Conservation (phyloP, 257 asterid species). For the Solanum pennellii region DNA sequence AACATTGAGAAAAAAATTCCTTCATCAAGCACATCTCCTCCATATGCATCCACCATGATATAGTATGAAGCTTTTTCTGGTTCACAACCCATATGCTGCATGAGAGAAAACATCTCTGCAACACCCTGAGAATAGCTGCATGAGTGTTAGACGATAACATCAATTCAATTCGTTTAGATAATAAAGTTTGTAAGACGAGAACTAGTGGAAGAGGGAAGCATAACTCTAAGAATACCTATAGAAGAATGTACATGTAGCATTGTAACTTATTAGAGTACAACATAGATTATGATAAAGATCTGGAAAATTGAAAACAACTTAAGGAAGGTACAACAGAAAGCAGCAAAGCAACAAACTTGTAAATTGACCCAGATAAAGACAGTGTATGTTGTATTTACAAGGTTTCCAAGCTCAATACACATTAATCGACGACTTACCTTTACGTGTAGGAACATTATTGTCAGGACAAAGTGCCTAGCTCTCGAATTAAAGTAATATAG, state of each 20-base stretch:
- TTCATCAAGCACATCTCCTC: slow-evolving; percentile 65
- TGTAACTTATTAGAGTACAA: too few relatives aligned
- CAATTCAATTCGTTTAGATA: neutral
- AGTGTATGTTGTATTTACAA: neutral
- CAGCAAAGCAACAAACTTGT: neutral
- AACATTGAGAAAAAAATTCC: slow-evolving; percentile 15
- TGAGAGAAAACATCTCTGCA: slow-evolving; percentile 72
- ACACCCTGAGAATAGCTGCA: slow-evolving; percentile 71
- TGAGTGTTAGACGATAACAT: slow-evolving; percentile 30
- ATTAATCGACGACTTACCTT: slow-evolving; percentile 32
- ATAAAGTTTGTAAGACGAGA: neutral
- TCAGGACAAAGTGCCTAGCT: slow-evolving; percentile 86
- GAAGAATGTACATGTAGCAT: neutral
- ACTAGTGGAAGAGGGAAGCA: neutral
- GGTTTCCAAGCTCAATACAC: neutral
- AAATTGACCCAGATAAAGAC: neutral
- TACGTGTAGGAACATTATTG: slow-evolving; percentile 90
- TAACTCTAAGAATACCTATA: neutral
- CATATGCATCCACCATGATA: slow-evolving; percentile 81
- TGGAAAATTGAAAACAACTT: too few relatives aligned
- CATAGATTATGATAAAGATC: too few relatives aligned
- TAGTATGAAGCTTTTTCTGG: slow-evolving; percentile 86
- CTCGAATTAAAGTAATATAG: slow-evolving; percentile 89
- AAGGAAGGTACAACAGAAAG: neutral
- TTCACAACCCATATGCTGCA: slow-evolving; percentile 77